phyloP scores from a whole-genome alignment of 140 eudicot genomes.

The Ambrosia hybrid region DNA sequence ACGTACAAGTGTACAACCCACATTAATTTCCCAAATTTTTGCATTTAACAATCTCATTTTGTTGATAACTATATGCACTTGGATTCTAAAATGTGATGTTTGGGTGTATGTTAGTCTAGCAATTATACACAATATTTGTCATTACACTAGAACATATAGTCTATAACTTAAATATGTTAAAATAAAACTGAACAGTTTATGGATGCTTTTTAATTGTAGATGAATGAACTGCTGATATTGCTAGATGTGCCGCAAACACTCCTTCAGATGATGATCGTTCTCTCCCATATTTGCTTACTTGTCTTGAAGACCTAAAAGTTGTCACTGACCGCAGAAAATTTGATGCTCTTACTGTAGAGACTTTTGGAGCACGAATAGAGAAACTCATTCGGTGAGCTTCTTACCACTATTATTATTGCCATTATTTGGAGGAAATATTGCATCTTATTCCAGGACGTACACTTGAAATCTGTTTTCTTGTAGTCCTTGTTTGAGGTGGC shows the following conservation, averaged over 20 bases:
- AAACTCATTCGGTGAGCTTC: constrained; percentile 77
- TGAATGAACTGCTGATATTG: constrained; percentile 94
- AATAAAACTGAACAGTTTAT: background rate
- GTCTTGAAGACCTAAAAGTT: constrained; percentile 91
- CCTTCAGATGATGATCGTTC: constrained; percentile 85
- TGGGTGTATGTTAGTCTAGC: background rate
- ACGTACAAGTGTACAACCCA: too few relatives aligned
- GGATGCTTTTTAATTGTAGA: constrained; percentile 51
- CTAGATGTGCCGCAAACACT: constrained; percentile 83
- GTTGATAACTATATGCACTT: too few relatives aligned
- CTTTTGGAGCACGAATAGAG: constrained; percentile 96
- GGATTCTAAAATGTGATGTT: background rate
- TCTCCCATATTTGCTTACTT: constrained; percentile 67
- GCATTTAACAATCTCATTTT: too few relatives aligned
- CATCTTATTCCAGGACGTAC: constrained; percentile 1
- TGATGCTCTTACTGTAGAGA: constrained; percentile 92
- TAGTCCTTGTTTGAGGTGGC: background rate
- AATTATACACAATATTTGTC: constrained; percentile 5
- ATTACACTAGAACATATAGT: background rate
- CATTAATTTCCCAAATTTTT: too few relatives aligned
- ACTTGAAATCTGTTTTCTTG: constrained; percentile 14
- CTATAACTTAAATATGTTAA: constrained; percentile 6
- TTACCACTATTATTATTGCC: background rate
- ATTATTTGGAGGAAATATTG: background rate
- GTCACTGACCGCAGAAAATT: constrained; percentile 79